phyloP scores from a whole-genome alignment of 2,329 filamentous ascomycete species.

The Thelonectria discophora region DNA sequence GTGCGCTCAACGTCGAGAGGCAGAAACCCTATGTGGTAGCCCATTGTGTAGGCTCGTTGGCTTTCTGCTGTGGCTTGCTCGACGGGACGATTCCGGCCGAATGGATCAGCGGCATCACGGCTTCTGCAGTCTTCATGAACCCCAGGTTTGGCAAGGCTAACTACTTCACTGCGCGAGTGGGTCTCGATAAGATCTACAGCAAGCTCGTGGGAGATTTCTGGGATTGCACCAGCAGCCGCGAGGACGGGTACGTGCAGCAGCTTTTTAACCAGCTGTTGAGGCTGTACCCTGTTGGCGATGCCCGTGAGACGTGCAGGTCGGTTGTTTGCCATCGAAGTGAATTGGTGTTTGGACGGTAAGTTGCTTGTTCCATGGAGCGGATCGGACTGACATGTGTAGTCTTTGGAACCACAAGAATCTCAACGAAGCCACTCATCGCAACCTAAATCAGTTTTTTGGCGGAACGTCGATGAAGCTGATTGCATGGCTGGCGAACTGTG shows the following conservation, averaged over 20 bases:
- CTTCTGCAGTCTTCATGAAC: slow-evolving; percentile 71
- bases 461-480: slow-evolving; percentile 66
- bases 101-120: slow-evolving; percentile 67
- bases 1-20: slow-evolving; percentile 23
- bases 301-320: slow-evolving; percentile 67
- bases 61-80: slow-evolving; percentile 64
- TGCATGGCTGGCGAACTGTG: slow-evolving; percentile 65
- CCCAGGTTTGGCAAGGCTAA: slow-evolving; percentile 48
- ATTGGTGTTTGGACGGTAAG: slow-evolving; percentile 65
- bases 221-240: slow-evolving; percentile 31
- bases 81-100: slow-evolving; percentile 66
- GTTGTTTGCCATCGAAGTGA: slow-evolving; percentile 68
- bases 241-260: slow-evolving; percentile 55
- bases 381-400: not conserved
- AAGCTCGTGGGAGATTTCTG: slow-evolving; percentile 28
- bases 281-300: slow-evolving; percentile 61
- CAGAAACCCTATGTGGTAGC: slow-evolving; percentile 64
- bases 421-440: slow-evolving; percentile 70
- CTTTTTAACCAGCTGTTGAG: slow-evolving; percentile 64
- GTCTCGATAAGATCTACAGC: slow-evolving; percentile 23
- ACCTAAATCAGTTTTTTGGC: slow-evolving; percentile 69
- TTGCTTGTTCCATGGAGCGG: not conserved
- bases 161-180: slow-evolving; percentile 23
- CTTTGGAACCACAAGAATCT: slow-evolving; percentile 71
- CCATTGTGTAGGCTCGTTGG: slow-evolving; percentile 71